phyloP scores from a whole-genome alignment of 1,284 basidiomycete species.

The Cryptococcus deneoformans region DNA sequence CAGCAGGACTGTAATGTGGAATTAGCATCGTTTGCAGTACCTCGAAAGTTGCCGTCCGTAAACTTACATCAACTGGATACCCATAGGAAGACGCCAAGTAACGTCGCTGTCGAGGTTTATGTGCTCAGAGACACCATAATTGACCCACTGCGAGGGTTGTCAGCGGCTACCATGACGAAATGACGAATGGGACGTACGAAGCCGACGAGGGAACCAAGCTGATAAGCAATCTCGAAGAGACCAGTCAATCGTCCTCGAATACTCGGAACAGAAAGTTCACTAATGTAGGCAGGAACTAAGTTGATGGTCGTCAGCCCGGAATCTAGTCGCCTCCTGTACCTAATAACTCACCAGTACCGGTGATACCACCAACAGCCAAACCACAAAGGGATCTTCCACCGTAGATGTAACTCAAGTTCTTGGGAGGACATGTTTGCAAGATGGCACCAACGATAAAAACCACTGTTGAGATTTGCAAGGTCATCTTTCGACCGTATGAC shows the following conservation, averaged over 20 bases:
- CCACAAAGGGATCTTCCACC: slow-evolving; percentile 24
- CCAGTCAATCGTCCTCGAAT: slow-evolving; percentile 56
- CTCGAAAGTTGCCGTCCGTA: too few relatives aligned
- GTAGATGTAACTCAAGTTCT: slow-evolving; percentile 16
- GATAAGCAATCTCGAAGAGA: slow-evolving; percentile 51
- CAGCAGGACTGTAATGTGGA: slow-evolving; percentile 46
- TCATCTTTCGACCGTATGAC: slow-evolving; percentile 27
- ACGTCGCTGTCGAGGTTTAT: slow-evolving; percentile 33
- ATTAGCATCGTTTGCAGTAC: background rate
- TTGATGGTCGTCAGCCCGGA: background rate
- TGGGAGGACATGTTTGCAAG: slow-evolving; percentile 34
- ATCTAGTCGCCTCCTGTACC: slow-evolving; percentile 6
- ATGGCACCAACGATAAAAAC: slow-evolving; percentile 43
- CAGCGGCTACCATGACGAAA: slow-evolving; percentile 16
- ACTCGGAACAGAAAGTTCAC: slow-evolving; percentile 37
- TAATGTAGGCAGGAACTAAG: slow-evolving; percentile 40
- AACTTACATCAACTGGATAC: slow-evolving; percentile 53
- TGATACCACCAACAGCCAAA: slow-evolving; percentile 37
- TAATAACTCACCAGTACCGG: slow-evolving; percentile 20
- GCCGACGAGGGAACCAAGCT: slow-evolving; percentile 41
- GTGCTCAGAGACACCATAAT: slow-evolving; percentile 52
- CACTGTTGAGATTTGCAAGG: slow-evolving; percentile 29
- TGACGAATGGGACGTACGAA: slow-evolving; percentile 41
- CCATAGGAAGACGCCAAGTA: slow-evolving; percentile 55
- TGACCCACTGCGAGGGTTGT: slow-evolving; percentile 35